phyloP scores from a whole-genome alignment of 495 filamentous ascomycete species.

The Hypoxylon crocopeplum region DNA sequence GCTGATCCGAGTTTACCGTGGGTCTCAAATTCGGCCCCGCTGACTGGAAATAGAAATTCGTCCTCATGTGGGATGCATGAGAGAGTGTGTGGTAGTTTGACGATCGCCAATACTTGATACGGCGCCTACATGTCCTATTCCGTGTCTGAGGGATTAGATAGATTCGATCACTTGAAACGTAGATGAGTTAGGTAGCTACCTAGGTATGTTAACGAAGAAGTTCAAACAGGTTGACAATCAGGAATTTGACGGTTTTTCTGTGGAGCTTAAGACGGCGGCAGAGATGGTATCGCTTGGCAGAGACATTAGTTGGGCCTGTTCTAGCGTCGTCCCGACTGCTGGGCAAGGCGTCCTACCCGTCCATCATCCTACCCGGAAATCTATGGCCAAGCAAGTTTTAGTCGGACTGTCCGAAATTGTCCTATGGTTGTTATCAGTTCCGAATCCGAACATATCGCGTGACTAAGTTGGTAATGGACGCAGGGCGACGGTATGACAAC shows the following conservation, averaged over 20 bases:
- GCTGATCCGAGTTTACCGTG: slow-evolving; percentile 9
- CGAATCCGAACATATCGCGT: background rate
- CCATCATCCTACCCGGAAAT: background rate
- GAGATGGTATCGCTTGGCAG: slow-evolving; percentile 22
- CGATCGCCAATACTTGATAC: slow-evolving; percentile 2
- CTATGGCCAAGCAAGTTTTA: background rate
- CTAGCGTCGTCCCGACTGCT: background rate
- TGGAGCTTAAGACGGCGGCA: slow-evolving; percentile 6
- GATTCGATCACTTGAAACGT: background rate
- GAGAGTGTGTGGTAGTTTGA: slow-evolving; percentile 4
- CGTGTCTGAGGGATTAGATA: background rate
- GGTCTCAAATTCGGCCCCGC: slow-evolving; percentile 12
- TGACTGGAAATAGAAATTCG: slow-evolving; percentile 9
- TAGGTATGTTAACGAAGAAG: background rate
- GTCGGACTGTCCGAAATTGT: background rate
- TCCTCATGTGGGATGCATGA: slow-evolving; percentile 24
- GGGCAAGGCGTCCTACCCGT: background rate
- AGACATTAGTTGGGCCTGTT: slow-evolving; percentile 7
- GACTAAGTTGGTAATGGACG: background rate
- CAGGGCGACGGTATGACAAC: background rate
- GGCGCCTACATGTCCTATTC: slow-evolving; percentile 11
- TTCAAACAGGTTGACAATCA: background rate
- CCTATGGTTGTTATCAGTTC: background rate
- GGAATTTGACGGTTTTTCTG: slow-evolving; percentile 5
- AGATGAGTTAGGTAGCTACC: background rate